These are phyloP conservation scores for Tilletia indica DNA, from an alignment of 1,284 basidiomycete species.

Conservation along the genomic window DNA sequence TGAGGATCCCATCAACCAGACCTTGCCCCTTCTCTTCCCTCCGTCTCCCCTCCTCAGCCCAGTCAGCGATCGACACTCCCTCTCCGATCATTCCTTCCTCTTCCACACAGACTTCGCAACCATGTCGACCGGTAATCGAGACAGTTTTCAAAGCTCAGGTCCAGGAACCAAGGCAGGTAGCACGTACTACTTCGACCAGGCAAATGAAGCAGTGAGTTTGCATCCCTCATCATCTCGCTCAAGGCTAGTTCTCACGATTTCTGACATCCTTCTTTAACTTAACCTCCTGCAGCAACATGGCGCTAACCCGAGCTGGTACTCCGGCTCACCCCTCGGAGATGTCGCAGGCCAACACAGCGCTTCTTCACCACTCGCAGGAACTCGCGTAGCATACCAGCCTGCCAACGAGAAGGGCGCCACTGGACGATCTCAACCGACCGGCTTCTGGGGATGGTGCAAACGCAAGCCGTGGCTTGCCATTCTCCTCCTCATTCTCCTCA, in stretches of 20 bases:
- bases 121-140: not conserved
- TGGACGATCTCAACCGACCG: not conserved
- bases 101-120: not conserved
- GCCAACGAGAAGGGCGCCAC: not conserved
- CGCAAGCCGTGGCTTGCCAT: conserved; percentile 4
- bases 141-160: not conserved
- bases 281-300: not conserved
- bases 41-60: not conserved
- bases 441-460: conserved; percentile 15
- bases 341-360: conserved; percentile 1
- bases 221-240: not conserved
- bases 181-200: not conserved
- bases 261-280: not conserved
- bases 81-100: not conserved
- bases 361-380: not conserved
- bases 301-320: not conserved
- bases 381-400: not conserved
- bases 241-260: no score
- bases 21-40: not conserved
- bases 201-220: not conserved
- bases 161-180: not conserved
- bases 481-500: conserved; percentile 9
- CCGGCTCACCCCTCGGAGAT: conserved; percentile 4
- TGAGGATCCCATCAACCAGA: no score
- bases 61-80: not conserved